phyloP scores from a whole-genome alignment of 352 stramenopile species.

The Globisporangium perplexum region DNA sequence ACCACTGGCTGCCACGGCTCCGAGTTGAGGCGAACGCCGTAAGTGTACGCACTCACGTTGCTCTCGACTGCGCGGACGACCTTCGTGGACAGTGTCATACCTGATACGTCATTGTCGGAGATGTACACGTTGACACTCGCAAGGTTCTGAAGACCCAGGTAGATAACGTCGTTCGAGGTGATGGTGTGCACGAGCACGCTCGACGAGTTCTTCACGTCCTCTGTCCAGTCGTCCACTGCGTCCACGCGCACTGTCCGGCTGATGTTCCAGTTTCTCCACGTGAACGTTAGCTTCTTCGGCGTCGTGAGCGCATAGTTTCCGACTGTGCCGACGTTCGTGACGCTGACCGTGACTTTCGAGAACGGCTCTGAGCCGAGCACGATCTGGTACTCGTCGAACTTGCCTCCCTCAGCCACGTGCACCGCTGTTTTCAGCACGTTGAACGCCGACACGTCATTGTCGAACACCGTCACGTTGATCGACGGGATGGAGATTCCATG shows the following conservation, averaged over 20 bases:
- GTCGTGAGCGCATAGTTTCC: conserved; percentile 34
- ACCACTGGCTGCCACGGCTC: conserved; percentile 60
- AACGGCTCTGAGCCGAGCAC: conserved; percentile 61
- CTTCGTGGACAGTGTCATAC: conserved; percentile 40
- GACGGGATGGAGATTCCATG: conserved; percentile 49
- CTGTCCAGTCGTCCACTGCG: conserved; percentile 54
- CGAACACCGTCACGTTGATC: conserved; percentile 50
- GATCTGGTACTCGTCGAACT: conserved; percentile 41
- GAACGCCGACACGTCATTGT: conserved; percentile 61
- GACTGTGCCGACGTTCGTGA: conserved; percentile 42
- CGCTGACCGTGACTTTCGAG: conserved; percentile 43
- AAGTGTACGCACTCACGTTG: conserved; percentile 31
- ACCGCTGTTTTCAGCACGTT: conserved; percentile 33
- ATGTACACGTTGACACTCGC: conserved; percentile 42
- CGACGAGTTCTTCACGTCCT: conserved; percentile 38
- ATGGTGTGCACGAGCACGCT: conserved; percentile 51
- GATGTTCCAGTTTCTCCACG: conserved; percentile 67
- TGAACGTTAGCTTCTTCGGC: conserved; percentile 42
- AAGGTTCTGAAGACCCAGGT: conserved; percentile 36
- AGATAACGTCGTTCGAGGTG: conserved; percentile 63
- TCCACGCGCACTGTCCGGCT: conserved; percentile 41
- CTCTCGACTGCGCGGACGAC: conserved; percentile 33
- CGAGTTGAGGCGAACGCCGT: conserved; percentile 45
- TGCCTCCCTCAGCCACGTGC: conserved; percentile 38
- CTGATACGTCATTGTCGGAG: conserved; percentile 57